These are phyloP conservation scores for Forsythia viridissima DNA, from an alignment of 257 asterid genomes.

Conservation along the genomic window DNA sequence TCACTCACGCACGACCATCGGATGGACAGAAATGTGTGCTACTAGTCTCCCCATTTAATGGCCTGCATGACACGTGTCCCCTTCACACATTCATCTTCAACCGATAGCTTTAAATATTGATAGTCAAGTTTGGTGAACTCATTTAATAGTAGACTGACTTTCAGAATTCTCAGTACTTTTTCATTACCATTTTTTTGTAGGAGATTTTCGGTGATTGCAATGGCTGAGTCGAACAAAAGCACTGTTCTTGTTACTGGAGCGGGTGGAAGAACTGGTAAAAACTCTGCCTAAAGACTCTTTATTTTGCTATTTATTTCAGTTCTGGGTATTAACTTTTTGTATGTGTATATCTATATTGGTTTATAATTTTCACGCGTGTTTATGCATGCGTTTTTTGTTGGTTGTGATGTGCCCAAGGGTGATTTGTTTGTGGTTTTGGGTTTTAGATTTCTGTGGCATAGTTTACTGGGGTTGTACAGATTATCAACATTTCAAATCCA, in stretches of 20 bases:
- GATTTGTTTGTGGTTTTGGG: neutral
- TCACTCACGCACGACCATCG: neutral
- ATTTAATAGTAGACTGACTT: neutral
- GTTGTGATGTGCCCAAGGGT: neutral
- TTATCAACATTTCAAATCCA: neutral
- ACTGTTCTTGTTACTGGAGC: slow-evolving; percentile 59
- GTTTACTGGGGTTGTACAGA: neutral
- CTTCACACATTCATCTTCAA: neutral
- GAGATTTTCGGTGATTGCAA: slow-evolving; percentile 26
- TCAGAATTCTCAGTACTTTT: slow-evolving; percentile 13
- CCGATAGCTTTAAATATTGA: neutral
- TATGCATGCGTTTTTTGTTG: neutral
- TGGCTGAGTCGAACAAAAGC: slow-evolving; percentile 35
- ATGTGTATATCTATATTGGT: neutral
- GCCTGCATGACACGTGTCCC: neutral
- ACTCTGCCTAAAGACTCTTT: neutral
- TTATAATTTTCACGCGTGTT: too few relatives aligned
- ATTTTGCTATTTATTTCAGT: neutral
- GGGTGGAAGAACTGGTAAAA: slow-evolving; percentile 57
- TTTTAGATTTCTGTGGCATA: neutral
- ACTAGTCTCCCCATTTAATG: neutral
- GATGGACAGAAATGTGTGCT: neutral
- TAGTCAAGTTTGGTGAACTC: neutral
- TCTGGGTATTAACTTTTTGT: neutral
- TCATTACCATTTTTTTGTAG: slow-evolving; percentile 14